A percentile compares a stretch with the other conserved stretches of the same genome.
Conservation (phyloP, 208 protist species). For the Entamoeba moshkovskii region DNA sequence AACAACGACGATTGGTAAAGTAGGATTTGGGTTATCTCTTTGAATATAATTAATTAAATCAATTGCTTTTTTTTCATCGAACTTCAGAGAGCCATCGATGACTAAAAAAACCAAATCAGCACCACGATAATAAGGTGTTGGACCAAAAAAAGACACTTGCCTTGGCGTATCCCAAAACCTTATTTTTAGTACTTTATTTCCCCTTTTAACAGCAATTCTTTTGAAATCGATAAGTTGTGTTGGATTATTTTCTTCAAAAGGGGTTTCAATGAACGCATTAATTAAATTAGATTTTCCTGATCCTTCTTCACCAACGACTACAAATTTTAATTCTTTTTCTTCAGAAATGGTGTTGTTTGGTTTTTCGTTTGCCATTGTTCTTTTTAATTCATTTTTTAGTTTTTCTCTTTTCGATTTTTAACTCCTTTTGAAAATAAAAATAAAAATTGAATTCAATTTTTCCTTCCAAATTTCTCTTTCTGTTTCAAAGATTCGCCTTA, state of each 20-base stretch:
- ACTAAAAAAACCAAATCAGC: neutral
- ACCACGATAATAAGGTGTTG: neutral
- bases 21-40: neutral
- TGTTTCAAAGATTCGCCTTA: no score
- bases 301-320: neutral
- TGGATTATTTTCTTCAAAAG: neutral
- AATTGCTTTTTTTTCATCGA: neutral
- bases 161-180: neutral
- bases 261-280: neutral
- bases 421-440: no score
- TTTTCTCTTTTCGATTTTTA: no score
- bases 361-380: no score
- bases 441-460: no score
- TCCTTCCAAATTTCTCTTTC: no score
- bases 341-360: neutral
- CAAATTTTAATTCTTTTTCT: neutral
- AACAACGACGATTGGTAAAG: neutral
- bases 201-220: neutral
- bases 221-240: neutral
- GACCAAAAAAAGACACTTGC: neutral
- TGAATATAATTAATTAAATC: neutral
- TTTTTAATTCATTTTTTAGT: no score
- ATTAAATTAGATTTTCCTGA: neutral
- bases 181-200: neutral
- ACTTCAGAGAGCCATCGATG: neutral